Evolutionary conservation across 345 rosid genomes (phyloP), one percentile per base, ranked within the genome.

Genomic region (Gossypium rotundifolium): DNA sequence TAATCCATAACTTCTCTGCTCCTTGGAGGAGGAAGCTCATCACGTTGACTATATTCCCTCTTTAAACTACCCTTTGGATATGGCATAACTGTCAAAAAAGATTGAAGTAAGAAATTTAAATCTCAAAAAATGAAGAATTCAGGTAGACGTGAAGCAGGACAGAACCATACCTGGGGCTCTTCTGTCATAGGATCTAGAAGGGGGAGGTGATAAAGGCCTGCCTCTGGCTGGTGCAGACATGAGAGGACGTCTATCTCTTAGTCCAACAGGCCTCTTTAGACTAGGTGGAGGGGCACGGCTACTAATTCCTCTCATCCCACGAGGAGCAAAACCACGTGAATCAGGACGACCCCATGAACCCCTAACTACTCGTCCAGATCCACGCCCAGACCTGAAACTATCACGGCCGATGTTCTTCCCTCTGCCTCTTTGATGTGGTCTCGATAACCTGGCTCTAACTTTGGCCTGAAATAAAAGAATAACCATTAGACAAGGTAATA

Each of bases 401-500:
- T 89, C 83, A 54, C 88, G 94, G 75, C 85, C 83, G 2, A 66
- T 57, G 81, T 82, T 87, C 71, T 87, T 90, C 70, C 88, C 87
- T 79, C 90, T 89, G 61, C 91, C 96, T 81, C 88, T 88, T 61
- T 95, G 98, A 81, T 87, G 97, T 18, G 99, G 99, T 75, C 99
- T 86, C 23, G 99, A 95, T 77, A 95, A 82, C 75, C 99, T 90
- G 53, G 99, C 98, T 81, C 99, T 90, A 70, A 95, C 99, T 87
- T 90, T 95, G 81, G 90, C 96, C 99, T 95, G 84, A 63, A 74
- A 65, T n/a, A 62, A 55, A 70, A 75, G 2, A 66, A 40, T 20
- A 49, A 18, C 33, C 11, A 68, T 64, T 54, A 59, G 11, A 71
- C 22, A 68, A 69, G 23, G 22, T 25, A 42, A 63, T 20, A 23